Base-by-base conservation (phyloP, 2,329 filamentous ascomycete genomes). In the Zarea fungicola region DNA sequence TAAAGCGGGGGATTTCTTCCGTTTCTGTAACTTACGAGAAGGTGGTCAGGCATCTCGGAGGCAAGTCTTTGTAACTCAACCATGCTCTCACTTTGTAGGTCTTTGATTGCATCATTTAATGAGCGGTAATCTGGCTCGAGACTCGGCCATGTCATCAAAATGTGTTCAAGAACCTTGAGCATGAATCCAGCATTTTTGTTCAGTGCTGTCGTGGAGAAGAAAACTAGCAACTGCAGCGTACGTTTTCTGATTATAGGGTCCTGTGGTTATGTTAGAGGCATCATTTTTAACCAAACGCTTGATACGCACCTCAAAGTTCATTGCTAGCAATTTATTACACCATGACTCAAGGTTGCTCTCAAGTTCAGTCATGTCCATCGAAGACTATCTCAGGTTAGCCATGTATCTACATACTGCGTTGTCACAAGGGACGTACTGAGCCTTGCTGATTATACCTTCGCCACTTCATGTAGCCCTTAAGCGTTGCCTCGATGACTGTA, bases 381-480 rank as follows among this genome's bases (percentile, higher is more conserved):
- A 68, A 40, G 70, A 60, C 63, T 72, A 36, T 32, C 6, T 16
- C 19, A 16, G n/a, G 39, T 8, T 39, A 28, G 22, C 31, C 11
- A 19, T 31, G 18, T n/a, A 21, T 4, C 4, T 6, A 23, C 5
- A 23, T n/a, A n/a, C n/a, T n/a, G n/a, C n/a, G n/a, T n/a, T n/a
- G 34, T 29, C 14, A 6, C n/a, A n/a, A n/a, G n/a, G n/a, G 5
- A 43, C 65, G 44, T 57, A 70, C 65, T 45, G 62, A 56, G 46
- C 64, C 61, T 23, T 56, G 55, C 3, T 53, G 53, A 18, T 63
- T 57, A 21, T 60, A 55, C 51, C 57, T 60, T 55, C 75, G 77
- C 88, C 89, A 96, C 62, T 89, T 91, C 55, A 84, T 80, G 57
- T 91, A 96, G 1, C 92, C 93, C 63, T 91, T 96, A 25, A 97